Evolutionary conservation across 2,329 filamentous ascomycete species (phyloP).

Genomic region (Cladorrhinum sp.): DNA sequence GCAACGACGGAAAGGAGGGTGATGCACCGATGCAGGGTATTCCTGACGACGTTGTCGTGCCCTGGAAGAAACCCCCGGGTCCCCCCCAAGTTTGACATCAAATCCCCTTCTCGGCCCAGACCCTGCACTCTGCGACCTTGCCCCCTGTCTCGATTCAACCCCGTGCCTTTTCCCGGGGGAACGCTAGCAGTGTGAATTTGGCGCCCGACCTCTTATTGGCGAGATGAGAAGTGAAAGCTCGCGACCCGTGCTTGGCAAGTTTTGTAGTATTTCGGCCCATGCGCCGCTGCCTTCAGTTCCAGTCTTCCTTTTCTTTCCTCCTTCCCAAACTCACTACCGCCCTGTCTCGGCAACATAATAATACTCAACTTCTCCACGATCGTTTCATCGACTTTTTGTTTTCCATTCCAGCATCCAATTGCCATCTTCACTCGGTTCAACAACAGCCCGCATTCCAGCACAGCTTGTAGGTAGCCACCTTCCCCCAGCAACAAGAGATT

Average conservation of each 20-base stretch:
- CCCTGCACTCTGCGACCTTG: constrained; percentile 1
- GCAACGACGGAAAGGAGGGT: no score
- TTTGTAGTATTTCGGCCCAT: constrained; percentile 21
- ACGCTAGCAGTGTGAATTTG: not conserved
- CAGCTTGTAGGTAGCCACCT: constrained; percentile 11
- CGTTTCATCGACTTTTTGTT: constrained; percentile 18
- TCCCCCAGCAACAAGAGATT: constrained; percentile 10
- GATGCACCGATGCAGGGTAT: no score
- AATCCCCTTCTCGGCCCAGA: not conserved
- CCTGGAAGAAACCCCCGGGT: not conserved
- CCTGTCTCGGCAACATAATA: constrained; percentile 18
- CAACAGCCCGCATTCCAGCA: constrained; percentile 16
- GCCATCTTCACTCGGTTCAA: constrained; percentile 1
- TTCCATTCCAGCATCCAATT: constrained; percentile 14
- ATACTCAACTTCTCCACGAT: constrained; percentile 25
- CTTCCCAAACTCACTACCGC: constrained; percentile 9
- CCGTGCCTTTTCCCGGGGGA: constrained; percentile 3
- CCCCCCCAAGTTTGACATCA: not conserved
- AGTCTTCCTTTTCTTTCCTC: constrained; percentile 16
- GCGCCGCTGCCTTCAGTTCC: constrained; percentile 11
- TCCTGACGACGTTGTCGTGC: not conserved
- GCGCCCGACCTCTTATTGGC: constrained; percentile 19
- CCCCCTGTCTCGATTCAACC: constrained; percentile 9
- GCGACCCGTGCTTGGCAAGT: constrained; percentile 12
- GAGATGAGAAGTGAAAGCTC: constrained; percentile 2